A percentile compares a stretch with the other conserved stretches of the same genome.
phyloP scores from a whole-genome alignment of 768 basidiomycete genomes.

The Hypholoma sublateritium region DNA sequence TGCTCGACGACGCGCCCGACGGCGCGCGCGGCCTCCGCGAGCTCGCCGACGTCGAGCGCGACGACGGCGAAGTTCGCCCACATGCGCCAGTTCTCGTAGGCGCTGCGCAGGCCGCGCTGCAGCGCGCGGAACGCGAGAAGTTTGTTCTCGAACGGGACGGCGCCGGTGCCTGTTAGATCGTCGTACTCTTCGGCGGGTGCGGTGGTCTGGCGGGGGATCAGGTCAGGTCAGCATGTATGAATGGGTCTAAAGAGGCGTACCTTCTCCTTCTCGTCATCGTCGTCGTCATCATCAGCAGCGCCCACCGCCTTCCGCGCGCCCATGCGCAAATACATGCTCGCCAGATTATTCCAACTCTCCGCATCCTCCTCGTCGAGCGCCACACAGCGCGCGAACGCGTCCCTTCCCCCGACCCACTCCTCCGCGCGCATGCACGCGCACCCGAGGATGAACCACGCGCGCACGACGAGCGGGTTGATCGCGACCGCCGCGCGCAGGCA shows the following conservation, averaged over 20 bases:
- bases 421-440: slow-evolving; percentile 84
- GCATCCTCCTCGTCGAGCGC: slow-evolving; percentile 93
- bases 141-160: slow-evolving; percentile 71
- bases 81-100: slow-evolving; percentile 95
- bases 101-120: slow-evolving; percentile 81
- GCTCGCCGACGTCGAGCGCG: slow-evolving; percentile 89
- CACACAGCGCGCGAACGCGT: slow-evolving; percentile 85
- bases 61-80: slow-evolving; percentile 98
- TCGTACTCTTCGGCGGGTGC: too few species aligned
- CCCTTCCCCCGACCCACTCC: slow-evolving; percentile 80
- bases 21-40: slow-evolving; percentile 85
- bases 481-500: slow-evolving; percentile 72
- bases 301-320: slow-evolving; percentile 38
- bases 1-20: slow-evolving; percentile 80
- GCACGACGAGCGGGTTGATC: slow-evolving; percentile 86
- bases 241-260: too few species aligned
- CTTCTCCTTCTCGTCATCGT: slow-evolving; percentile 26
- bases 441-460: slow-evolving; percentile 97
- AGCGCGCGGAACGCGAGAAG: slow-evolving; percentile 90
- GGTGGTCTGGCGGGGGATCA: too few species aligned
- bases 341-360: slow-evolving; percentile 98
- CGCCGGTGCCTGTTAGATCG: too few species aligned
- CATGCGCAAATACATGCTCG: slow-evolving; percentile 89
- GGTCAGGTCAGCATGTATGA: too few species aligned
- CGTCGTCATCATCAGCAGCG: slow-evolving; percentile 14